phyloP scores from a whole-genome alignment of 352 stramenopile genomes.

The Paralagenidium karlingii region DNA sequence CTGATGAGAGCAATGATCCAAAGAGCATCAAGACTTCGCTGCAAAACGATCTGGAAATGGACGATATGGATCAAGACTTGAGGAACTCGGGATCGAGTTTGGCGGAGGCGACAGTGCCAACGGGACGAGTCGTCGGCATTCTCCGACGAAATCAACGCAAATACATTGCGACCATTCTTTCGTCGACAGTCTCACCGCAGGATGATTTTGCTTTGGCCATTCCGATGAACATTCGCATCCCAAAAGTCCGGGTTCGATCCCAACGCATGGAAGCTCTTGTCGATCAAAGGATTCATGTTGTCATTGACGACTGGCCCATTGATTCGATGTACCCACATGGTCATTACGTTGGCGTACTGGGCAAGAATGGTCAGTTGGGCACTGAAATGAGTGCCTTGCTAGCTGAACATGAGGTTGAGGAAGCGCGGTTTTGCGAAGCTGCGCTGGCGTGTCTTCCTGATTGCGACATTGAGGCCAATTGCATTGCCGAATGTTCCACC shows the following conservation, averaged over 20 bases:
- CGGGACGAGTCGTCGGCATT: conserved; percentile 75
- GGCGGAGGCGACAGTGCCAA: conserved; percentile 25
- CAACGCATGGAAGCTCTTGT: conserved; percentile 59
- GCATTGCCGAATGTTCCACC: conserved; percentile 62
- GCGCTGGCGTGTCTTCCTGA: conserved; percentile 74
- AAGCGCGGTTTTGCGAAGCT: conserved; percentile 74
- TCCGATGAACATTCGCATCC: conserved; percentile 67
- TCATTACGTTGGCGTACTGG: conserved; percentile 70
- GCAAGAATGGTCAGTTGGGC: conserved; percentile 34
- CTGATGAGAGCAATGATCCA: conserved; percentile 24
- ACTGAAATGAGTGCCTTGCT: conserved; percentile 78
- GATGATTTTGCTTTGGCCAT: conserved; percentile 70
- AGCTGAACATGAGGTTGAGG: conserved; percentile 70
- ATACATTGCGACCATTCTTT: conserved; percentile 62
- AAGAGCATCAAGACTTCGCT: conserved; percentile 6
- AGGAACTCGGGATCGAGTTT: neutral
- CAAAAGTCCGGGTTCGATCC: conserved; percentile 70
- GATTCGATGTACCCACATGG: conserved; percentile 71
- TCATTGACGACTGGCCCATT: conserved; percentile 63
- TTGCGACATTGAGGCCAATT: conserved; percentile 47
- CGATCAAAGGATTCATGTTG: conserved; percentile 71
- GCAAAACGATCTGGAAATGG: neutral
- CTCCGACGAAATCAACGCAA: conserved; percentile 52
- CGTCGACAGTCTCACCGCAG: conserved; percentile 32
- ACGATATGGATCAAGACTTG: no score